Percentiles rank a stretch among this genome's conserved stretches.
These are phyloP conservation scores for Ophiostoma quercus DNA, from an alignment of 2,329 filamentous ascomycete genomes.

Conservation along the genomic window DNA sequence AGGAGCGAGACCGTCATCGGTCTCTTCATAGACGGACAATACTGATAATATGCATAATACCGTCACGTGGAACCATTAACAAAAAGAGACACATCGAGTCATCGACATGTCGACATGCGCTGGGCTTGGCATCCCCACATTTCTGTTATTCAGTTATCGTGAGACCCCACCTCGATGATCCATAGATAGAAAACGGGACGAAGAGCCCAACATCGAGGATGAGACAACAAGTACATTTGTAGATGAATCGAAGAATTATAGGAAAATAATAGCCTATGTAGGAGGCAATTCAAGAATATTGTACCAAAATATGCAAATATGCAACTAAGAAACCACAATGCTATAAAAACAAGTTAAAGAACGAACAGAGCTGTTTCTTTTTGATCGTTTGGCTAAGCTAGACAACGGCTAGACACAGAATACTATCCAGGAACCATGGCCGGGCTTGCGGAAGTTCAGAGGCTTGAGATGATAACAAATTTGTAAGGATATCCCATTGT, in stretches of 20 bases:
- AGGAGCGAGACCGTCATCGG: conserved; percentile 9
- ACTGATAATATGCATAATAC: neutral
- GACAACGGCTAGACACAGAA: no score
- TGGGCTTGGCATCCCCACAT: conserved; percentile 3
- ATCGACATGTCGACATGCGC: neutral
- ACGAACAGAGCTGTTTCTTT: no score
- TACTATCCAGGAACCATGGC: neutral
- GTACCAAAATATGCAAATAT: no score
- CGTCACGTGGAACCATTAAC: neutral
- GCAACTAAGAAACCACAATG: no score
- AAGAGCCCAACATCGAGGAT: neutral
- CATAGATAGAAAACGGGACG: conserved; percentile 14
- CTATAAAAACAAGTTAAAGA: no score
- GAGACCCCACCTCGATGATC: conserved; percentile 2
- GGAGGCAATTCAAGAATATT: no score
- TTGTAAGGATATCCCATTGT: neutral
- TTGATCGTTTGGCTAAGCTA: no score
- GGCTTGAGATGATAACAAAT: neutral
- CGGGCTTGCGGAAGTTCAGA: neutral
- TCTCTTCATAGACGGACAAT: neutral
- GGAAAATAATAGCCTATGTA: no score
- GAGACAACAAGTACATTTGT: neutral
- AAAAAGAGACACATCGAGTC: neutral
- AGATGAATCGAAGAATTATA: no score
- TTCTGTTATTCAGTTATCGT: conserved; percentile 13